Conservation (phyloP, 2,329 filamentous ascomycete species). For the Nigrospora sphaerica region DNA sequence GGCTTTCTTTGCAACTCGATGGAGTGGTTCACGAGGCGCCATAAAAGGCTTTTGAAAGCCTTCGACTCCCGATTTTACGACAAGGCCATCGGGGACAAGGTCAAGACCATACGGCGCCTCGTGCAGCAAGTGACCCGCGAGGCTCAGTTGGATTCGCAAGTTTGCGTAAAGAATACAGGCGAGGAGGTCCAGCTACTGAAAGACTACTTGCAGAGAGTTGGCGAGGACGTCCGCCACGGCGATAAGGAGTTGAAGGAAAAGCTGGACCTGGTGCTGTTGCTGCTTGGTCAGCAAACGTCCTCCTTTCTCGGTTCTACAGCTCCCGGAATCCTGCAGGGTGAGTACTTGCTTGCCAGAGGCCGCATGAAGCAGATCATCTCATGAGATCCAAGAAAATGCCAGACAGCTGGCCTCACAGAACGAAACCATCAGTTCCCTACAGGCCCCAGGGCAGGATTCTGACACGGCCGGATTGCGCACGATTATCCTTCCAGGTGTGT, state of each 20-base stretch:
- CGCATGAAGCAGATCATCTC: not conserved
- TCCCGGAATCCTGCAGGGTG: too few relatives aligned
- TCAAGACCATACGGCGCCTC: slow-evolving; percentile 2
- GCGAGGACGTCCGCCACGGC: not conserved
- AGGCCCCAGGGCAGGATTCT: too few relatives aligned
- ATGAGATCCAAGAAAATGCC: too few relatives aligned
- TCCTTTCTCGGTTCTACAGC: too few relatives aligned
- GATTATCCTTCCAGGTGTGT: too few relatives aligned
- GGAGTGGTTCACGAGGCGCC: slow-evolving; percentile 3
- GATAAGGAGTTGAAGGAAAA: not conserved
- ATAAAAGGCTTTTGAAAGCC: slow-evolving; percentile 1
- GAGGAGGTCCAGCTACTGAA: not conserved
- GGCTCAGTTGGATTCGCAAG: not conserved
- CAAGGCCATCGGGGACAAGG: slow-evolving; percentile 2
- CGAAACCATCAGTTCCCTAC: too few relatives aligned
- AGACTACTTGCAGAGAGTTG: not conserved
- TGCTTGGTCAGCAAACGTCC: not conserved
- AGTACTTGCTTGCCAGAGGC: not conserved
- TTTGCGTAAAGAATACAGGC: not conserved
- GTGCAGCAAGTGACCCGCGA: slow-evolving; percentile 3
- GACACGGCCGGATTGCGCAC: too few relatives aligned
- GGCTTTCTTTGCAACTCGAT: slow-evolving; percentile 7
- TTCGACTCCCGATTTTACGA: slow-evolving; percentile 6
- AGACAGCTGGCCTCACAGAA: too few relatives aligned
- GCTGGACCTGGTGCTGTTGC: not conserved